These are phyloP conservation scores for Rhypophila decipiens DNA, from an alignment of 495 filamentous ascomycete species.

Conservation along the genomic window DNA sequence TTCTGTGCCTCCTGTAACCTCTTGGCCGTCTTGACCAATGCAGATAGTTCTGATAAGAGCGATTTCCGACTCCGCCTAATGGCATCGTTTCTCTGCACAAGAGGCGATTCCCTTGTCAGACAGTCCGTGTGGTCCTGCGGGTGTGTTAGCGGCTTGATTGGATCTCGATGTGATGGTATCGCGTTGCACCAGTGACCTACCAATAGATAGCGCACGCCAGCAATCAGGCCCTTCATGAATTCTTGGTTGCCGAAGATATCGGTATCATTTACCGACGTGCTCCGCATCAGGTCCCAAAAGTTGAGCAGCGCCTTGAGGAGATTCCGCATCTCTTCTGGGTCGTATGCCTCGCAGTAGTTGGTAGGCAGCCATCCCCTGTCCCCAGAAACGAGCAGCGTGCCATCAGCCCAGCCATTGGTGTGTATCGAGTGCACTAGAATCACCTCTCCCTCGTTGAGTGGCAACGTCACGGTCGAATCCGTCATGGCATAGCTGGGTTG, in stretches of 20 bases:
- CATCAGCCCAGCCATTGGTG: constrained; percentile 98
- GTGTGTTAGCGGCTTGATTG: constrained; percentile 4
- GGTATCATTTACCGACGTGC: constrained; percentile 55
- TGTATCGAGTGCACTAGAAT: constrained; percentile 96
- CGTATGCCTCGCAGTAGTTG: constrained; percentile 95
- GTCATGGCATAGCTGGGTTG: constrained; percentile 61
- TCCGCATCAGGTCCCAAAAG: constrained; percentile 85
- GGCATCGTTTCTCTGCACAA: constrained; percentile 67
- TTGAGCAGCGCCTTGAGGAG: constrained; percentile 81
- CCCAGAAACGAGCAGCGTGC: constrained; percentile 83
- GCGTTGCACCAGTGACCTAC: constrained; percentile 47
- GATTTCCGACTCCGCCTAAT: constrained; percentile 78
- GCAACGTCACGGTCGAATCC: constrained; percentile 79
- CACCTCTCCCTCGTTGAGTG: constrained; percentile 83
- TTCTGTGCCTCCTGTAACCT: constrained; percentile 60
- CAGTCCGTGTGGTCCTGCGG: constrained; percentile 79
- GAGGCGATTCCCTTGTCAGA: constrained; percentile 69
- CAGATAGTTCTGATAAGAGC: constrained; percentile 80
- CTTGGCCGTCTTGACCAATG: constrained; percentile 82
- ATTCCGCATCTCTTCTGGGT: constrained; percentile 75
- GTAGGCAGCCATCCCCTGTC: constrained; percentile 95
- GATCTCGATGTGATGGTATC: too few species aligned
- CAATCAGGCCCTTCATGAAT: constrained; percentile 86
- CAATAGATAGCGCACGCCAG: constrained; percentile 82
- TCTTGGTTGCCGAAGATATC: constrained; percentile 79